A percentile compares a stretch with the other conserved stretches of the same genome.
Conservation (phyloP, 331 rosid genomes). For the Arachis monticola region DNA sequence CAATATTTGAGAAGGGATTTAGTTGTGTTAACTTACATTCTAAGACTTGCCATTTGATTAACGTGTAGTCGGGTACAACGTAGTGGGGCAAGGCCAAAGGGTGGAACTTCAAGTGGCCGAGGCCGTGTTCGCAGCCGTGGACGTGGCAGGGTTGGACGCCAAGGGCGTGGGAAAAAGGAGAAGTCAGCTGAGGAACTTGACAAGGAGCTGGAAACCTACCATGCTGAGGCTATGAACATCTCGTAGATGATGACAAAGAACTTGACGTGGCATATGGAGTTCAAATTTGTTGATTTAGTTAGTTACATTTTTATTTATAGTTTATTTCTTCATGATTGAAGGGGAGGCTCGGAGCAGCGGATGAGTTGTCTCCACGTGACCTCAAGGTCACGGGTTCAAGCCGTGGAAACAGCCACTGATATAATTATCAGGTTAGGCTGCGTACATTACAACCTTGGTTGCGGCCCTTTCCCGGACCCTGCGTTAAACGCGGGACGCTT, state of each 20-base stretch:
- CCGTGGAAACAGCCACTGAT: too few relatives aligned
- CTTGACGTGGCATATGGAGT: too few relatives aligned
- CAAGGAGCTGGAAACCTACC: slow-evolving; percentile 80
- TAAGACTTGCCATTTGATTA: not conserved
- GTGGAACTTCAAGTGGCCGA: slow-evolving; percentile 18
- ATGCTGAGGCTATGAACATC: slow-evolving; percentile 71
- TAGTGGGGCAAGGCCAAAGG: slow-evolving; percentile 33
- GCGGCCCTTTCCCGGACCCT: too few relatives aligned
- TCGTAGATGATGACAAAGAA: slow-evolving; percentile 25
- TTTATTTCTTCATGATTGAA: too few relatives aligned
- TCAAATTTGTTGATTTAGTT: too few relatives aligned
- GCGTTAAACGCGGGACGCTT: too few relatives aligned
- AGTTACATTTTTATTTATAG: too few relatives aligned
- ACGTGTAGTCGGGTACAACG: slow-evolving; percentile 41
- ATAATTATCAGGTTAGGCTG: too few relatives aligned
- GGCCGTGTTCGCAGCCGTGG: slow-evolving; percentile 27
- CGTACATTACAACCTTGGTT: too few relatives aligned
- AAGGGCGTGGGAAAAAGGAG: slow-evolving; percentile 67
- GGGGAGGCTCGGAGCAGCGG: too few relatives aligned
- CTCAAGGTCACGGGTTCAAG: too few relatives aligned
- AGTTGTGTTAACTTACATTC: not conserved
- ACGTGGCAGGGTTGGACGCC: slow-evolving; percentile 27
- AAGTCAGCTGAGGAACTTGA: slow-evolving; percentile 89
- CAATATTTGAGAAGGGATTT: not conserved
- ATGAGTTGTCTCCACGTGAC: too few relatives aligned